Percentiles rank a stretch among this genome's conserved stretches.
These are phyloP conservation scores for Candolleomyces efflorescens DNA, from an alignment of 768 basidiomycete species.

Conservation along the genomic window DNA sequence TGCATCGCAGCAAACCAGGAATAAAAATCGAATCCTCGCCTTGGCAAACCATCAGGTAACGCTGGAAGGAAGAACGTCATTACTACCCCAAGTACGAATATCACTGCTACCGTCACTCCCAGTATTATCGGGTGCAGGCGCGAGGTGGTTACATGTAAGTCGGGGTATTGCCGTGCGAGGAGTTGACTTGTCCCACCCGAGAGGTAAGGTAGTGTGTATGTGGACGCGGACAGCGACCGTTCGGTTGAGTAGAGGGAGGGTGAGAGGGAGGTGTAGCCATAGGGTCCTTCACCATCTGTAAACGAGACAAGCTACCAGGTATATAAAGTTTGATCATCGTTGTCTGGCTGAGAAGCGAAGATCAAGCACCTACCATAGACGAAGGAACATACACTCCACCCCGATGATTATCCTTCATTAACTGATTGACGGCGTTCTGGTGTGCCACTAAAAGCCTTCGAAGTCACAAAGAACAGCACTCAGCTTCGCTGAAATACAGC, in stretches of 20 bases:
- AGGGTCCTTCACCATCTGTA: slow-evolving; percentile 30
- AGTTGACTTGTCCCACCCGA: slow-evolving; percentile 25
- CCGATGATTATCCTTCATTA: slow-evolving; percentile 37
- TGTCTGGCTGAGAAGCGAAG: no score
- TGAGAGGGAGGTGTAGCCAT: slow-evolving; percentile 35
- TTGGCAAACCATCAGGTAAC: slow-evolving; percentile 17
- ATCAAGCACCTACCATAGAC: slow-evolving; percentile 28
- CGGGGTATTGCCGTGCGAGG: slow-evolving; percentile 32
- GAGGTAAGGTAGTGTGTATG: slow-evolving; percentile 39
- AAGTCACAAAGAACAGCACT: neutral
- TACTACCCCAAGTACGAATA: slow-evolving; percentile 27
- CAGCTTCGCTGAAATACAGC: no score
- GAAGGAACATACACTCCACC: slow-evolving; percentile 36
- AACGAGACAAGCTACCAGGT: slow-evolving; percentile 35
- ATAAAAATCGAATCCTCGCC: slow-evolving; percentile 23
- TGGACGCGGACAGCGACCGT: slow-evolving; percentile 34
- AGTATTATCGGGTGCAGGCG: slow-evolving; percentile 20
- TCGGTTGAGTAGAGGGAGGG: slow-evolving; percentile 25
- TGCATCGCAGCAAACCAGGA: slow-evolving; percentile 23
- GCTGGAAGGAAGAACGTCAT: slow-evolving; percentile 24
- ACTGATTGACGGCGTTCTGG: slow-evolving; percentile 33
- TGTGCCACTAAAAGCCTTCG: slow-evolving; percentile 28
- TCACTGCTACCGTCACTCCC: slow-evolving; percentile 17
- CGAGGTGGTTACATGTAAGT: slow-evolving; percentile 24
- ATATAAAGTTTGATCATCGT: no score